Conservation (phyloP, 345 rosid genomes). For the Erodium maritimum region DNA sequence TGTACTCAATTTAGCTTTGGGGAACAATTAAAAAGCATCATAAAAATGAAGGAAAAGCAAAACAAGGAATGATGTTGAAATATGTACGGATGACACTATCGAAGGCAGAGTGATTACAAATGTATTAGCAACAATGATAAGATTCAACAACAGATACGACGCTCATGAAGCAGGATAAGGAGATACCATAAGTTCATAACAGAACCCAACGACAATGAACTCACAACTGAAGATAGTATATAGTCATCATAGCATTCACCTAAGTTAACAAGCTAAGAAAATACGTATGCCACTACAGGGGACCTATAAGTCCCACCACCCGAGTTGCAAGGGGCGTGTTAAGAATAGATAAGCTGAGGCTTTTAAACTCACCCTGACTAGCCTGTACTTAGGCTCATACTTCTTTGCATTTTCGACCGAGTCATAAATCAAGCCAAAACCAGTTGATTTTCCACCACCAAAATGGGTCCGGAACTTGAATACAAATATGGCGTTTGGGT, state of each 20-base stretch:
- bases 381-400: slow-evolving; percentile 60
- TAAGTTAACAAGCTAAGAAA: neutral
- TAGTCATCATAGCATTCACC: neutral
- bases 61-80: no score
- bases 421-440: slow-evolving; percentile 61
- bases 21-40: no score
- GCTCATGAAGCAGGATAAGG: neutral
- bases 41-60: no score
- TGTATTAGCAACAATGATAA: neutral
- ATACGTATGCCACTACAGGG: neutral
- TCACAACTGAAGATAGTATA: no score
- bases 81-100: neutral
- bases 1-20: no score
- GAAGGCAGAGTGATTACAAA: neutral
- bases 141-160: neutral
- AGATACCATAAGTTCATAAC: no score
- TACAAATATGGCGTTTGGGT: slow-evolving; percentile 47
- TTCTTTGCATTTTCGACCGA: slow-evolving; percentile 56
- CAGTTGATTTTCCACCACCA: slow-evolving; percentile 71
- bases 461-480: slow-evolving; percentile 68
- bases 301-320: no score
- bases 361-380: slow-evolving; percentile 45
- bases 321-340: no score
- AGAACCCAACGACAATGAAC: no score
- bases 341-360: neutral